Evolutionary conservation across 768 basidiomycete genomes (phyloP).

Genomic region (Lactarius vividus): DNA sequence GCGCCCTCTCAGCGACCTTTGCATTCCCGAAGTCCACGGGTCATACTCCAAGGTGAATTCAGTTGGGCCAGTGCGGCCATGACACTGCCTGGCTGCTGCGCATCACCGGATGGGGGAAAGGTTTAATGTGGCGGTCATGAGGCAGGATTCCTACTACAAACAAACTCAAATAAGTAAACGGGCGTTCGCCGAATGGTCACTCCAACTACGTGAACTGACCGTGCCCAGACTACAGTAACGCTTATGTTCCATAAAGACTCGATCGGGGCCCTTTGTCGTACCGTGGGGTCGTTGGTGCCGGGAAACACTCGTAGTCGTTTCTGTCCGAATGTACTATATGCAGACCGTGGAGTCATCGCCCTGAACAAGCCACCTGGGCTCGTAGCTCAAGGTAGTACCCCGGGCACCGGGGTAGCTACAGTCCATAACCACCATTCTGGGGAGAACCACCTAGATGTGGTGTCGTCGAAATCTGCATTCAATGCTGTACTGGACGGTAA

Average conservation of each 20-base stretch:
- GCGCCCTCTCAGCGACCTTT: neutral
- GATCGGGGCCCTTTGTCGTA: neutral
- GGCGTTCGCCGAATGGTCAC: neutral
- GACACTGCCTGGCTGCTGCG: neutral
- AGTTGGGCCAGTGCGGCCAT: neutral
- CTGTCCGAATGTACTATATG: conserved; percentile 15
- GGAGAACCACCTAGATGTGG: neutral
- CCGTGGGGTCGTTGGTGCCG: neutral
- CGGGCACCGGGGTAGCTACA: neutral
- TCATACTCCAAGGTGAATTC: neutral
- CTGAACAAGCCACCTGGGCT: conserved; percentile 28
- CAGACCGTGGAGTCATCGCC: conserved; percentile 26
- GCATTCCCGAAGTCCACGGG: neutral
- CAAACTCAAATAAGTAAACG: conserved; percentile 10
- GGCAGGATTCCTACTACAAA: conserved; percentile 22
- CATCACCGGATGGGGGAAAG: neutral
- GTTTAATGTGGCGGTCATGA: neutral
- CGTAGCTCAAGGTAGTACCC: conserved; percentile 19
- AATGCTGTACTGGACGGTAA: conserved; percentile 12
- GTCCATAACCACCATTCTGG: neutral
- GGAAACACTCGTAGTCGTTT: neutral
- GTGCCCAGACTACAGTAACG: neutral
- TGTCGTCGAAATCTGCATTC: neutral
- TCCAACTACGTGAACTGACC: neutral
- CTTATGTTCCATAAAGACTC: neutral